Evolutionary conservation across 78 protist genomes (phyloP).

Genomic region (Isochrysis galbana): DNA sequence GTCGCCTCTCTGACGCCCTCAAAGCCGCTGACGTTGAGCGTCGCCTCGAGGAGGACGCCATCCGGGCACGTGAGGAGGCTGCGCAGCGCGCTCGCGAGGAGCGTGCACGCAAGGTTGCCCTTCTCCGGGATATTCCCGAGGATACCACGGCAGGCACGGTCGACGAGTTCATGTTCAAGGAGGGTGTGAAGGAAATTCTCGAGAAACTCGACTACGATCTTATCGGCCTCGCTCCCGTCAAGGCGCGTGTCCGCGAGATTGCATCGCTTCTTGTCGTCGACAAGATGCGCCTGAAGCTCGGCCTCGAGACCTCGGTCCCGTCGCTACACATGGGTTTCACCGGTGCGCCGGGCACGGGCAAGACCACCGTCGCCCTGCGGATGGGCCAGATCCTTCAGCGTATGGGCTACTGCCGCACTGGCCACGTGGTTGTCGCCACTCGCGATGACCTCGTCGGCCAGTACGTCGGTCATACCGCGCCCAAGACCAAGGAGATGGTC

Average conservation of each 20-base stretch:
- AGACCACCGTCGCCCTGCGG: conserved; percentile 27
- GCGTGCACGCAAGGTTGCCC: neutral
- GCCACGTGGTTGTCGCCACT: conserved; percentile 21
- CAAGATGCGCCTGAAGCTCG: conserved; percentile 35
- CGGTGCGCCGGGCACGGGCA: conserved; percentile 39
- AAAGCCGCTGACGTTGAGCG: conserved; percentile 13
- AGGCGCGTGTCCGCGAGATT: conserved; percentile 28
- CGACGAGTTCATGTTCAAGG: conserved; percentile 9
- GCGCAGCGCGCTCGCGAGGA: neutral
- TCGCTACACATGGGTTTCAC: conserved; percentile 34
- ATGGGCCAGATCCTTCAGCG: conserved; percentile 36
- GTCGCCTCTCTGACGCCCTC: neutral
- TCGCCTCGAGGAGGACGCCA: conserved; percentile 2
- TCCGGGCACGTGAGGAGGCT: neutral
- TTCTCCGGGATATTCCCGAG: neutral
- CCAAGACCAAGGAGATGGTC: conserved; percentile 37
- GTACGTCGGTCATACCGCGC: conserved; percentile 34
- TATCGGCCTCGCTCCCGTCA: conserved; percentile 4
- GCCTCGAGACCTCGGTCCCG: conserved; percentile 13
- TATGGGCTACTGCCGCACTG: conserved; percentile 37
- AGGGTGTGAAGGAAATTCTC: conserved; percentile 13
- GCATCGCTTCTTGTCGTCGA: conserved; percentile 22
- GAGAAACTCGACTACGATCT: conserved; percentile 27
- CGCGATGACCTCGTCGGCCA: conserved; percentile 35
- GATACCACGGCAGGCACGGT: neutral